Conservation (phyloP, 2,329 filamentous ascomycete genomes). For the Botrytis byssoidea region DNA sequence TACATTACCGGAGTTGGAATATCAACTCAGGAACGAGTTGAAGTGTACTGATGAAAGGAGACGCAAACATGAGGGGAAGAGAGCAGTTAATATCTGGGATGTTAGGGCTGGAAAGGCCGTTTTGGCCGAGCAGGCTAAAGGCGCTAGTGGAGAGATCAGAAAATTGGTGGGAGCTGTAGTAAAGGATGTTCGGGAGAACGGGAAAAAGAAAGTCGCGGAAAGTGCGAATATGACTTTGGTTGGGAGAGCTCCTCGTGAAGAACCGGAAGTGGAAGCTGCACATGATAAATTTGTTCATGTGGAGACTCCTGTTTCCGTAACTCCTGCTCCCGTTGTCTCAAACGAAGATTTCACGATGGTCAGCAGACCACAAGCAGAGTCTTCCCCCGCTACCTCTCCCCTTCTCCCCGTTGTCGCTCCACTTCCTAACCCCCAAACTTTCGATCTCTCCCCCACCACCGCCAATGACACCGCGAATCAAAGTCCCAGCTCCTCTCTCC, state of each 20-base stretch:
- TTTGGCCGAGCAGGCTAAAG: slow-evolving; percentile 7
- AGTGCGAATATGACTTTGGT: not conserved
- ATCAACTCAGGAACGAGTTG: slow-evolving; percentile 10
- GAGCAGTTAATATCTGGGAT: slow-evolving; percentile 19
- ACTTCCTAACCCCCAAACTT: not conserved
- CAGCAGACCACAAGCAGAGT: not conserved
- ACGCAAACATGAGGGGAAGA: slow-evolving; percentile 11
- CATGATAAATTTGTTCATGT: not conserved
- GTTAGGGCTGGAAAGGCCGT: slow-evolving; percentile 10
- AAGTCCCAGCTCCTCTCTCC: not conserved
- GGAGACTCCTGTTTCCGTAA: not conserved
- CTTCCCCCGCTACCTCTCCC: not conserved
- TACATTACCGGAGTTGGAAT: slow-evolving; percentile 6
- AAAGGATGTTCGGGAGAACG: slow-evolving; percentile 9
- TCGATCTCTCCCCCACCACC: slow-evolving; percentile 1
- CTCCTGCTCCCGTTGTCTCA: not conserved
- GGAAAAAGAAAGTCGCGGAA: not conserved
- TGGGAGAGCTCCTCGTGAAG: slow-evolving; percentile 5
- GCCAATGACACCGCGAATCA: not conserved
- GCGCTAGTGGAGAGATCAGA: slow-evolving; percentile 6
- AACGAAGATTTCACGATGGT: not conserved
- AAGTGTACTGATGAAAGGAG: slow-evolving; percentile 10
- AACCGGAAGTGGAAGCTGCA: not conserved
- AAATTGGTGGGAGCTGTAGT: slow-evolving; percentile 9
- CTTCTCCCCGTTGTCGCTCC: not conserved